Percentiles rank a stretch among this genome's conserved stretches.
phyloP scores from a whole-genome alignment of 176 grass and related monocot genomes.

The Pharus latifolius region DNA sequence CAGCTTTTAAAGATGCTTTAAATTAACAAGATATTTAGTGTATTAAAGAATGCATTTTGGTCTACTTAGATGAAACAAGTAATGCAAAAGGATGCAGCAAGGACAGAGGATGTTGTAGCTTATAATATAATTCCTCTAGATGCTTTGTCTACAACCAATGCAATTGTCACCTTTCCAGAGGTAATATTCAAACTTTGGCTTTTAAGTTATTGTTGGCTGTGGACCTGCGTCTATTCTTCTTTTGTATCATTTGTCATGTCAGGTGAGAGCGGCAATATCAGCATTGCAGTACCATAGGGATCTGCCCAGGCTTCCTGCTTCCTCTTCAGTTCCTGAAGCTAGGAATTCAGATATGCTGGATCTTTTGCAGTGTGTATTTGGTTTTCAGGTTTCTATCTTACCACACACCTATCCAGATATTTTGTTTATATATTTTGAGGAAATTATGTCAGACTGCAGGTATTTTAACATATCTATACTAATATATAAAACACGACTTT shows the following conservation, averaged over 20 bases:
- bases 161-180: constrained; percentile 57
- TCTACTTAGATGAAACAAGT: constrained; percentile 69
- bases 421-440: neutral
- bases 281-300: constrained; percentile 61
- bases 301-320: constrained; percentile 62
- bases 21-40: neutral
- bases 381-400: constrained; percentile 65
- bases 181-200: constrained; percentile 24
- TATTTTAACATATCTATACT: no score
- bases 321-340: constrained; percentile 54
- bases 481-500: no score
- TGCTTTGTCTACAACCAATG: constrained; percentile 66
- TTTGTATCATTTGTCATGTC: constrained; percentile 11
- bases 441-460: no score
- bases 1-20: neutral
- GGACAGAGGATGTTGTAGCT: constrained; percentile 70
- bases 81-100: constrained; percentile 83
- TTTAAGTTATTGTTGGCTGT: neutral
- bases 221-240: neutral
- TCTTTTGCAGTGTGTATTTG: constrained; percentile 78
- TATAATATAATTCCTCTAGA: constrained; percentile 98
- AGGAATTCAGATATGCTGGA: constrained; percentile 91
- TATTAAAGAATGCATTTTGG: constrained; percentile 13
- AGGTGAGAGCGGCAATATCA: constrained; percentile 88
- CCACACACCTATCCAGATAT: neutral